Base-by-base conservation (phyloP, 202 grass and related monocot genomes). In the Zoysia matrella region DNA sequence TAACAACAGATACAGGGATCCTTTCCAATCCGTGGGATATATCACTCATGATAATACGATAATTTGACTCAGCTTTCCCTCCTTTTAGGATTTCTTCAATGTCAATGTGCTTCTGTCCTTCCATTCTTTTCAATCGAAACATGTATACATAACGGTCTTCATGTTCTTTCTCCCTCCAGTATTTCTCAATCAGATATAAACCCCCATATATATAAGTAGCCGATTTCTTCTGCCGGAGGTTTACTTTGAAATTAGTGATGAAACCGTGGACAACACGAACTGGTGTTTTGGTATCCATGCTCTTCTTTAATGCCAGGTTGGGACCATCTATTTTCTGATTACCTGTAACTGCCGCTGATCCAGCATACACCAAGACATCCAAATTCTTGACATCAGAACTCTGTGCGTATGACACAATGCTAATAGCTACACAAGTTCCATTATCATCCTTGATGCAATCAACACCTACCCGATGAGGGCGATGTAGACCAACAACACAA, bases 181-280 rank as follows among this genome's bases (percentile, higher is more conserved):
- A 97, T 71, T 92, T 94, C 67, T 91, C 92, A 52, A 97, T 76
- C 16, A 71, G 79, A 86, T 97, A 97, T 72, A 94, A 90, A 43
- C 95, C 95, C 3, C 92, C 88, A 83, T 97, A 97, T 54, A 95
- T 86, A 83, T 89, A 93, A 61, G 58, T 82, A 64, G 73, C 22
- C 7, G 76, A 36, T 57, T 76, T 92, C 80, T 87, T 92, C 8
- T 43, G 2, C 67, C 52, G 82, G 30, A 49, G 36, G 67, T 80
- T 75, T 56, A 6, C 63, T 63, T 51, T 89, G 52, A 65, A 7
- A 47, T n/a, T 8, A 76, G 47, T 64, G 30, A 11, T 68, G 69
- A 92, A 87, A 46, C 83, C 85, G 80, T 92, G 89, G 60, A 98
- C 82, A 80, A 98, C 89, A 67, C 95, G 92, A 44, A 98, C 82